These are phyloP conservation scores for Colletotrichum sp. DNA, from an alignment of 2,329 filamentous ascomycete genomes.

Conservation along the genomic window DNA sequence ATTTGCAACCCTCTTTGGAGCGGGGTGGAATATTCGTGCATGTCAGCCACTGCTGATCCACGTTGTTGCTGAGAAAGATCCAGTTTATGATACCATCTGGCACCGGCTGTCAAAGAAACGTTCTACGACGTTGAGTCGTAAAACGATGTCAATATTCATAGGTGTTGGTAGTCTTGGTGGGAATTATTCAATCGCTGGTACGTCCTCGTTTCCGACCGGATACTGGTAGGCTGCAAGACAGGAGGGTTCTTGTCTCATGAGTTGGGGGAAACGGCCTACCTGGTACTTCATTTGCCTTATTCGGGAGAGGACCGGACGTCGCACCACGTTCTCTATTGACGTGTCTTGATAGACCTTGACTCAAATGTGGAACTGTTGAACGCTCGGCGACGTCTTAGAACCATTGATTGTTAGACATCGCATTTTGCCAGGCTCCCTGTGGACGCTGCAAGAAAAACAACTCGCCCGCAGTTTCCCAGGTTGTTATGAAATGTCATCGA, in stretches of 20 bases:
- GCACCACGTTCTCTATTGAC: background rate
- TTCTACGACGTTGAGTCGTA: too few species aligned
- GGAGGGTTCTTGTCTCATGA: too few species aligned
- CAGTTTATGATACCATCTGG: accelerated
- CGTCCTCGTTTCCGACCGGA: too few species aligned
- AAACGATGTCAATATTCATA: background rate
- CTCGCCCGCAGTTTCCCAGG: background rate
- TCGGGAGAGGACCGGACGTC: background rate
- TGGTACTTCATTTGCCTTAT: background rate
- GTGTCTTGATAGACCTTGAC: background rate
- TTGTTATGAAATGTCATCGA: background rate
- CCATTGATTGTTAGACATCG: background rate
- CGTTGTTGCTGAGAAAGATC: background rate
- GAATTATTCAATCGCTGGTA: too few species aligned
- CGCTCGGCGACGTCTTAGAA: background rate
- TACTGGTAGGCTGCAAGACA: too few species aligned
- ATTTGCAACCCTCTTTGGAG: background rate
- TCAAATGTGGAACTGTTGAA: background rate
- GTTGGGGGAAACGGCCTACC: background rate
- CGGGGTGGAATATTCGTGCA: background rate
- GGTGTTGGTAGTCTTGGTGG: background rate
- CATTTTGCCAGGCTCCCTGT: background rate
- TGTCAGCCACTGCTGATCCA: background rate
- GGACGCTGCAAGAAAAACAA: background rate
- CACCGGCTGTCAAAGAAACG: background rate